Evolutionary conservation across 2,329 filamentous ascomycete genomes (phyloP), one percentile per base, ranked within the genome.

Genomic region (Didymella keratinophila): DNA sequence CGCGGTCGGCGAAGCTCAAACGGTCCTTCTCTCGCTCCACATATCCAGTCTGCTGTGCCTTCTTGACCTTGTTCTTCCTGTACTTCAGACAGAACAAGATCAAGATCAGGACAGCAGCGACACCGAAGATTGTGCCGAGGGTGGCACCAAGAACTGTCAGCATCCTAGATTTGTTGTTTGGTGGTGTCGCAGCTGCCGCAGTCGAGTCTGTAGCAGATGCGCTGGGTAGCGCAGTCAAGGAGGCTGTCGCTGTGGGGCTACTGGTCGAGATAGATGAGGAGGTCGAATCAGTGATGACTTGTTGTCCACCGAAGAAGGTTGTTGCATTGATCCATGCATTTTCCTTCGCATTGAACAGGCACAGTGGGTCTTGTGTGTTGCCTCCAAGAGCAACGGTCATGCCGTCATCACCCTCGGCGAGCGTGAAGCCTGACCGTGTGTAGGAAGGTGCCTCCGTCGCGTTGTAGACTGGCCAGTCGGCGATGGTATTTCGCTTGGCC

Each of bases 301-400:
- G 73, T 56, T 79, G 68, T 8, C 78, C 81, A 20, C 78, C 81
- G 60, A 96, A 86, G 23, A 91, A 75, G 7, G 83, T 78, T 0
- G 86, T 86, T 0, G 90, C 83, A 71, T 97, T 88, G 21, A 90
- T 77, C 94, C 94, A 98, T 44, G 82, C 80, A 74, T 97, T 97
- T 44, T 86, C 78, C 11, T 83, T 84, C 43, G 87, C 87, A 69
- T 96, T 83, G 76, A 97, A 98, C 59, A 97, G 86, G 63, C 84
- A 86, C 5, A 98, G 71, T 0, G 90, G 84, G 60, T 90, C 84
- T 1, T 89, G 79, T 6, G 80, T 76, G 23, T 69, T 71, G 25
- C 93, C 93, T 43, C 93, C 91, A n/a, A 89, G 87, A 60, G 96
- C 87, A 14, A 95, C 89, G 1, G 94, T 86, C 63, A 89, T 78